These are phyloP conservation scores for Galerina sulciceps DNA, from an alignment of 768 basidiomycete species.

Conservation along the genomic window DNA sequence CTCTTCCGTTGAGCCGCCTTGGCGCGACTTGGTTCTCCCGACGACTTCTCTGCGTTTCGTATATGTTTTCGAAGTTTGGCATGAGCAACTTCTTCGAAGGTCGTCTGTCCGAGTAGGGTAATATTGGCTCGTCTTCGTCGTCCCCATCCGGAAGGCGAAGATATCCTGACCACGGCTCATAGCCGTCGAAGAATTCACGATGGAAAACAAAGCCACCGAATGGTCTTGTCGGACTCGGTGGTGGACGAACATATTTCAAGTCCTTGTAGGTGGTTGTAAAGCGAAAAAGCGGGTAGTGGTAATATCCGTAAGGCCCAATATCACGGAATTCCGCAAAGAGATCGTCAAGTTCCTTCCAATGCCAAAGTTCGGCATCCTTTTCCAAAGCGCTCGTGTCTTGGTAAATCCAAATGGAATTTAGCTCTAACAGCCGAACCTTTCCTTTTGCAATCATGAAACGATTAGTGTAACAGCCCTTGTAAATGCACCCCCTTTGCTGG, in stretches of 20 bases:
- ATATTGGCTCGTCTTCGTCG: neutral
- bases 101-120: neutral
- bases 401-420: conserved; percentile 22
- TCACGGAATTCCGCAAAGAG: conserved; percentile 29
- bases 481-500: conserved; percentile 30
- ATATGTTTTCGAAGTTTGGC: neutral
- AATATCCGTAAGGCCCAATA: conserved; percentile 14
- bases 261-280: conserved; percentile 8
- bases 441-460: conserved; percentile 37
- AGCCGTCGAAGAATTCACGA: conserved; percentile 11
- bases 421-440: conserved; percentile 37
- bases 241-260: neutral
- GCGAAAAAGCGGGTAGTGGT: conserved; percentile 7
- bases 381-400: conserved; percentile 23
- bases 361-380: conserved; percentile 21
- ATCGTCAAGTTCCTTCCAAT: conserved; percentile 30
- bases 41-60: too few species aligned
- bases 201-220: conserved; percentile 16
- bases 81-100: neutral
- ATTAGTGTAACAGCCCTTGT: conserved; percentile 20
- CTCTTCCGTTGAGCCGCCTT: too few species aligned
- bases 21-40: too few species aligned
- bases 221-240: conserved; percentile 13
- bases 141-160: neutral
- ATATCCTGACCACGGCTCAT: conserved; percentile 13